phyloP scores from a whole-genome alignment of 2,329 filamentous ascomycete genomes.

The Alternaria sp. region DNA sequence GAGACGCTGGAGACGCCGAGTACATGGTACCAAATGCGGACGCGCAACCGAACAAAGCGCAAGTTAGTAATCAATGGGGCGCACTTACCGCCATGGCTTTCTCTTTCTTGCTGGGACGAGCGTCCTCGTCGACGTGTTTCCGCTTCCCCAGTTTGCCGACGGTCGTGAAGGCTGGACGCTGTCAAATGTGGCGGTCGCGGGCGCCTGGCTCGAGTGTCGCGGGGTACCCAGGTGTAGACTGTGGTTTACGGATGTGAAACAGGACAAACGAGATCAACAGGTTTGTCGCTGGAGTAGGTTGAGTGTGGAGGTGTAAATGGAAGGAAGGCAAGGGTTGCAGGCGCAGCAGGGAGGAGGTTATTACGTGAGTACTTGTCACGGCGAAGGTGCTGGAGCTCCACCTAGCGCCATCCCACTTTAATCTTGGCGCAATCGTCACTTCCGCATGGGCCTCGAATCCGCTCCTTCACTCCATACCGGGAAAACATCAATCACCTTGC shows the following conservation, averaged over 20 bases:
- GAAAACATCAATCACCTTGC: not conserved
- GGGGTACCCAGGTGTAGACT: constrained; percentile 14
- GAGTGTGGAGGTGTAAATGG: constrained; percentile 3
- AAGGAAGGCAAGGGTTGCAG: not conserved
- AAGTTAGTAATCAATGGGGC: not conserved
- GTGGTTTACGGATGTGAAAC: not conserved
- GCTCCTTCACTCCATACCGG: not conserved
- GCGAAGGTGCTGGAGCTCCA: constrained; percentile 32
- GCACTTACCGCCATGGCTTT: constrained; percentile 51
- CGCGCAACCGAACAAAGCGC: constrained; percentile 17
- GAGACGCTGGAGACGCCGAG: constrained; percentile 8
- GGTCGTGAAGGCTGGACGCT: constrained; percentile 30
- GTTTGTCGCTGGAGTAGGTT: constrained; percentile 1
- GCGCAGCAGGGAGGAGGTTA: constrained; percentile 18
- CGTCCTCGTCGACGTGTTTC: constrained; percentile 47
- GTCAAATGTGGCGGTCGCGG: constrained; percentile 25
- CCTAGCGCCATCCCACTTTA: constrained; percentile 18
- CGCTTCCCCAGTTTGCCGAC: constrained; percentile 54
- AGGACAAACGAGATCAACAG: constrained; percentile 8
- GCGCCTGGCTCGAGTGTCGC: constrained; percentile 14
- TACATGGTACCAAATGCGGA: constrained; percentile 8
- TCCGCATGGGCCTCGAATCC: not conserved
- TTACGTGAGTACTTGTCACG: constrained; percentile 23
- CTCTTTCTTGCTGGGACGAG: constrained; percentile 50
- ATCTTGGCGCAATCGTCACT: constrained; percentile 17